These are phyloP conservation scores for Angomonas desouzai DNA, from an alignment of 208 protist genomes.

Conservation along the genomic window DNA sequence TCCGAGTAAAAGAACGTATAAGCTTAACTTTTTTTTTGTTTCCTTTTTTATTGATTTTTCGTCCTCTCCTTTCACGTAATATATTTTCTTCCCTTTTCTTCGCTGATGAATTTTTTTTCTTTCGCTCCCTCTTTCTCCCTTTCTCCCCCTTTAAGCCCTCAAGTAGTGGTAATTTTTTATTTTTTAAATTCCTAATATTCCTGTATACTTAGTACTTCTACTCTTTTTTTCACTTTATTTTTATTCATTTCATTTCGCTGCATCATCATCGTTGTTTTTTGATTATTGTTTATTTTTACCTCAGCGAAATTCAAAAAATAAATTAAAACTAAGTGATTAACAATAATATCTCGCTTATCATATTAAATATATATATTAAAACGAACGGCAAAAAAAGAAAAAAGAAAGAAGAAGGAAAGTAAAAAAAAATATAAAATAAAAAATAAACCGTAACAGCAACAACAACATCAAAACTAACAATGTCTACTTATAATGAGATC, in stretches of 20 bases:
- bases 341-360: not conserved
- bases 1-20: conserved; percentile 27
- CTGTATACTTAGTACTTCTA: conserved; percentile 6
- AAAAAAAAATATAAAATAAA: not conserved
- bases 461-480: not conserved
- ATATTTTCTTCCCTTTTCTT: conserved; percentile 1
- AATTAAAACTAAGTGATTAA: not conserved
- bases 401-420: not conserved
- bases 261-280: not conserved
- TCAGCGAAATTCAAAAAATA: conserved; percentile 6
- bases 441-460: not conserved
- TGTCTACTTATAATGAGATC: conserved; percentile 21
- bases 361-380: not conserved
- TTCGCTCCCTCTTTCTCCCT: conserved; percentile 10
- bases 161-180: no score
- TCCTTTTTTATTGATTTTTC: not conserved
- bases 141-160: conserved; percentile 10
- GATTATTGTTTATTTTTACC: conserved; percentile 4
- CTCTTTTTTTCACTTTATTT: conserved; percentile 7
- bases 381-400: not conserved
- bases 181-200: not conserved
- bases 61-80: no score
- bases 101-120: conserved; percentile 10
- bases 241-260: conserved; percentile 4
- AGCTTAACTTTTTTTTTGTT: conserved; percentile 8